These are phyloP conservation scores for Cicer yamashitae DNA, from an alignment of 306 rosid species.

Conservation along the genomic window DNA sequence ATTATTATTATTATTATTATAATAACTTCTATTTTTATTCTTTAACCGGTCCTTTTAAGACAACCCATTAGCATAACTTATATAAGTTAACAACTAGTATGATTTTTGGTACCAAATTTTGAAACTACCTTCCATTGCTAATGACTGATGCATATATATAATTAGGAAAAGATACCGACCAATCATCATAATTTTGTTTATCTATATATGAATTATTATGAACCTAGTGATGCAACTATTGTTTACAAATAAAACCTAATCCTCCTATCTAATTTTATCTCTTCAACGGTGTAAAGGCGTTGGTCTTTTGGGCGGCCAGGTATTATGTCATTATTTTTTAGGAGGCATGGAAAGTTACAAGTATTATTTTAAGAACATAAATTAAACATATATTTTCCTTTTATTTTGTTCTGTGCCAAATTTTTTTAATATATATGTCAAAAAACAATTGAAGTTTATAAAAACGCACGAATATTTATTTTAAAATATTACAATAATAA, in stretches of 20 bases:
- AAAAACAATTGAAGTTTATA: no score
- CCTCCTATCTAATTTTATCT: constrained; percentile 37
- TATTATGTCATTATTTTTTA: constrained; percentile 33
- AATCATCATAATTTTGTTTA: constrained; percentile 51
- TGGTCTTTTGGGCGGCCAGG: constrained; percentile 55
- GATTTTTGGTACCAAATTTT: constrained; percentile 5
- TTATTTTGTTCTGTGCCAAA: no score
- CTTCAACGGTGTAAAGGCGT: constrained; percentile 41
- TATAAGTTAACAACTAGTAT: not conserved
- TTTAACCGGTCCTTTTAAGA: not conserved
- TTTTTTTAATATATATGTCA: no score
- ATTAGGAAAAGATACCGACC: constrained; percentile 61
- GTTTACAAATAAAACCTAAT: constrained; percentile 52
- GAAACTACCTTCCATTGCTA: constrained; percentile 13
- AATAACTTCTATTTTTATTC: not conserved
- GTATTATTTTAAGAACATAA: no score
- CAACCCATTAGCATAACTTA: not conserved
- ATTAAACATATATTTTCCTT: no score
- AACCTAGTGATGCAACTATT: constrained; percentile 45
- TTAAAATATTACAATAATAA: no score
- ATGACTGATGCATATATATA: constrained; percentile 34
- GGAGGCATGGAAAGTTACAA: no score
- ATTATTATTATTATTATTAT: no score
- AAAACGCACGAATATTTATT: no score
- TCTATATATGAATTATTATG: constrained; percentile 5